Evolutionary conservation across 306 rosid species (phyloP), one percentile per base, ranked within the genome.

Genomic region (Acacia melanoxylon): DNA sequence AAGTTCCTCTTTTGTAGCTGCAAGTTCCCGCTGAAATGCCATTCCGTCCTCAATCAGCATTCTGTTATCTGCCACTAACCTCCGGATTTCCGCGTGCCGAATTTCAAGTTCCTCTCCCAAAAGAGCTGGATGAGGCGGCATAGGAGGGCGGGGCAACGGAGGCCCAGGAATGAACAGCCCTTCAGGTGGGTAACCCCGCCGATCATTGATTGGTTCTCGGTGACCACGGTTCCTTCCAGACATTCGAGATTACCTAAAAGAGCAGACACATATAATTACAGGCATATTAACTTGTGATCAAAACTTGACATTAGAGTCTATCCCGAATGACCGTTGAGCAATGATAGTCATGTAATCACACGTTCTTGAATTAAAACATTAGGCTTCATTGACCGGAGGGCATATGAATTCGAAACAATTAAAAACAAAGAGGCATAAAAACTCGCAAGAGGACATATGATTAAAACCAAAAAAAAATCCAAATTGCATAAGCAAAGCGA

Each of bases 41-140:
- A 89, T 80, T 16, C 90, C 79, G 73, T 92, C 95, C 33, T 94
- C 98, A 40, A 88, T 81, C 86, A 94, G 86, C 88, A 91, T 91
- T 82, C 89, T 84, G 52, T 92, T 92, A 75, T 94, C 98, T 2
- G 84, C 87, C 80, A 89, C 66, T 2, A 94, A 74, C 89, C 94
- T 85, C 75, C 87, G 84, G 52, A 92, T 88, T 76, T 94, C 98
- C 0, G 84, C 86, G 22, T 74, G 91, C 88, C 87, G 97, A 54
- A 91, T 70, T 78, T 92, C 95, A 59, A 94, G 90, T 40, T 94
- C 97, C 56, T 94, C 97, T 90, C 92, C 95, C 89, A 94, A 74
- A 25, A 94, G 22, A 45, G 91, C 89, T 5, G 97, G 97, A 74
- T 91, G 95, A 74, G 95, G 94, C 48, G 83, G 86, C 61, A 86